These are phyloP conservation scores for Ascobolus immersus DNA, from an alignment of 495 filamentous ascomycete species.

Conservation along the genomic window DNA sequence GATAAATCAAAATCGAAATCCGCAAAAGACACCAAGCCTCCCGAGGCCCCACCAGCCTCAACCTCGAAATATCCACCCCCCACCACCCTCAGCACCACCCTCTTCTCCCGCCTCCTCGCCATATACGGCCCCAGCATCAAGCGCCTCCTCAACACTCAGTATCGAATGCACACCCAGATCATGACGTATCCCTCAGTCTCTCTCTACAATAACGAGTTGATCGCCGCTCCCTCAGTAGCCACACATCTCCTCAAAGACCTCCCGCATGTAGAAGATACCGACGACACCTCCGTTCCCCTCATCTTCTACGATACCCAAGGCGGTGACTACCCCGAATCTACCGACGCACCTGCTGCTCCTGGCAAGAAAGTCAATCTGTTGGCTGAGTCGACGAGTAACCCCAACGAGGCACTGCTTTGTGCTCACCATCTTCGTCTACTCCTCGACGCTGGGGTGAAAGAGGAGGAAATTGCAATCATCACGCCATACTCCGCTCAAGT, in stretches of 20 bases:
- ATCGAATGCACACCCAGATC: slow-evolving; percentile 89
- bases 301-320: slow-evolving; percentile 95
- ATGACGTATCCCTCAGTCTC: slow-evolving; percentile 82
- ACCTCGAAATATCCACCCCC: slow-evolving; percentile 8
- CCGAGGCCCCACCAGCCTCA: not conserved
- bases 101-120: slow-evolving; percentile 69
- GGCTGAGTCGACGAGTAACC: slow-evolving; percentile 81
- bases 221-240: slow-evolving; percentile 56
- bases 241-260: slow-evolving; percentile 48
- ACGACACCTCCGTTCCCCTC: slow-evolving; percentile 67
- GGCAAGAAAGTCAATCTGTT: slow-evolving; percentile 25
- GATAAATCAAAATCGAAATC: slow-evolving; percentile 7
- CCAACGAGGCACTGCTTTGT: slow-evolving; percentile 66
- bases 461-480: slow-evolving; percentile 73
- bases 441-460: slow-evolving; percentile 47
- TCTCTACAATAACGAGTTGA: slow-evolving; percentile 57
- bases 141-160: slow-evolving; percentile 88
- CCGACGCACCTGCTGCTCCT: slow-evolving; percentile 3
- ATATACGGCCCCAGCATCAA: slow-evolving; percentile 70
- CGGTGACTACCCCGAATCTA: slow-evolving; percentile 50
- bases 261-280: slow-evolving; percentile 57
- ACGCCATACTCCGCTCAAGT: slow-evolving; percentile 95
- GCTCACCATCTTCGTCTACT: slow-evolving; percentile 45
- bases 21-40: slow-evolving; percentile 4
- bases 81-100: slow-evolving; percentile 50